phyloP scores from a whole-genome alignment of 176 grass and related monocot genomes.

The Canna indica region DNA sequence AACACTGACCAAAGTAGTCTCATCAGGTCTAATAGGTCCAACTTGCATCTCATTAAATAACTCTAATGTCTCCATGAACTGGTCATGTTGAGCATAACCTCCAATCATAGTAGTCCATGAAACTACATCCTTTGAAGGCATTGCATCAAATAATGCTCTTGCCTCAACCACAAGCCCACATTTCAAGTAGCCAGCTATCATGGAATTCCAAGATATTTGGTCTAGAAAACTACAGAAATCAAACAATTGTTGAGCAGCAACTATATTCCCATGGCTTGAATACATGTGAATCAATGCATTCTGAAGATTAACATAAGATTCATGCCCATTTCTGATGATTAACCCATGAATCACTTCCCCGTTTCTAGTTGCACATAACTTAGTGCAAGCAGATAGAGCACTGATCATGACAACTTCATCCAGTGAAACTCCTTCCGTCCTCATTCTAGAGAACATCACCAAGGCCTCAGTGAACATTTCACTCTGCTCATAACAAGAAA shows the following conservation, averaged over 20 bases:
- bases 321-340: constrained; percentile 45
- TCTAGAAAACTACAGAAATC: constrained; percentile 38
- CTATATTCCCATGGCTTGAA: constrained; percentile 44
- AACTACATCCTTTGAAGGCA: constrained; percentile 58
- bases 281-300: constrained; percentile 88
- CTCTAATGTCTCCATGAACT: constrained; percentile 43
- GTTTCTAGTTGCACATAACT: constrained; percentile 25
- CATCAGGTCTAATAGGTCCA: constrained; percentile 46
- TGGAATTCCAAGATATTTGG: constrained; percentile 79
- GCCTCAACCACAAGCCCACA: constrained; percentile 42
- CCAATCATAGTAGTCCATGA: constrained; percentile 73
- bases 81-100: constrained; percentile 64
- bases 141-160: constrained; percentile 38
- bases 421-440: constrained; percentile 24
- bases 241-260: constrained; percentile 52
- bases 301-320: constrained; percentile 47
- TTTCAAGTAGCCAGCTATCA: constrained; percentile 68
- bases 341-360: constrained; percentile 56
- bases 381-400: constrained; percentile 43
- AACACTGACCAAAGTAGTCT: constrained; percentile 59
- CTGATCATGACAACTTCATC: constrained; percentile 77
- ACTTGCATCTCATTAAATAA: constrained; percentile 54
- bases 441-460: constrained; percentile 41
- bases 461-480: constrained; percentile 42
- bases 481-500: constrained; percentile 69